Evolutionary conservation across 106 monocot species (phyloP).

Genomic region (Dactylorhiza incarnata): DNA sequence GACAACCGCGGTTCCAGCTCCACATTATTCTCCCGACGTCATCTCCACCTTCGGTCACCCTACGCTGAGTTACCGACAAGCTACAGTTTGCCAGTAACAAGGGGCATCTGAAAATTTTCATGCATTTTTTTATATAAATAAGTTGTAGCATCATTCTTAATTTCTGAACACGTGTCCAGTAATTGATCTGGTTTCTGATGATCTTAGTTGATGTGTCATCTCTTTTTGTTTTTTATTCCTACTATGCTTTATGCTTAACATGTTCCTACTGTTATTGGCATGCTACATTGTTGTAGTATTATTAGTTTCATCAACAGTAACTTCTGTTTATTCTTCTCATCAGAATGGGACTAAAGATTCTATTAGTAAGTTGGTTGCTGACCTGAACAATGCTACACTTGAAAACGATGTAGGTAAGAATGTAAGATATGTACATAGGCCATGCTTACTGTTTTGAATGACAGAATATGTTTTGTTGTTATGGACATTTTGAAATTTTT

Average conservation of each 20-base stretch:
- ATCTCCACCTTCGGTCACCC: too few species aligned
- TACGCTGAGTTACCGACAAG: too few species aligned
- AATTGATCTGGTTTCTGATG: not conserved
- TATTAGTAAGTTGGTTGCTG: slow-evolving; percentile 69
- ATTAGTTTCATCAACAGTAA: not conserved
- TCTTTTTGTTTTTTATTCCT: not conserved
- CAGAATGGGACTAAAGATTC: slow-evolving; percentile 95
- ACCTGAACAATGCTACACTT: slow-evolving; percentile 63
- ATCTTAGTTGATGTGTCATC: not conserved
- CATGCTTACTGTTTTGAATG: not conserved
- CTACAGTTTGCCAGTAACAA: too few species aligned
- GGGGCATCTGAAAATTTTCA: too few species aligned
- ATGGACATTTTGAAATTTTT: not conserved
- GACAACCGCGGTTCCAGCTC: too few species aligned
- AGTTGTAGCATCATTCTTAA: not conserved
- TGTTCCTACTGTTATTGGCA: not conserved
- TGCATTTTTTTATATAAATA: too few species aligned
- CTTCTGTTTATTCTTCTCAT: slow-evolving; percentile 8
- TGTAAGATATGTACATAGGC: slow-evolving; percentile 40
- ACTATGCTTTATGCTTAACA: not conserved
- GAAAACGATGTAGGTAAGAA: slow-evolving; percentile 91
- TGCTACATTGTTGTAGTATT: not conserved
- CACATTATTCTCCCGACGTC: too few species aligned
- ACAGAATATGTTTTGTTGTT: not conserved
- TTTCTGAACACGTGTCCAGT: not conserved